Conservation (phyloP, 257 asterid genomes). For the Primulina huaijiensis region DNA sequence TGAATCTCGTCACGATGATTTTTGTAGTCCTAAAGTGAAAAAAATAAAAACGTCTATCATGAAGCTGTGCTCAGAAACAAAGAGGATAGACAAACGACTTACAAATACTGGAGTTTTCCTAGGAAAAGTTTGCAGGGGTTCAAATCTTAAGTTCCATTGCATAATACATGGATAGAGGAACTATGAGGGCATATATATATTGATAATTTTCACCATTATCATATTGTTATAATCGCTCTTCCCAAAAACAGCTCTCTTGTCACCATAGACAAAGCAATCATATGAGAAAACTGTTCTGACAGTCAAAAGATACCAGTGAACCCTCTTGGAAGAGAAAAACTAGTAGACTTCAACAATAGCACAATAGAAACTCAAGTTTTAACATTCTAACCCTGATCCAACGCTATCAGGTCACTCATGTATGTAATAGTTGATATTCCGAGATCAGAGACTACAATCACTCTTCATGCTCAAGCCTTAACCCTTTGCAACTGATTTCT, state of each 20-base stretch:
- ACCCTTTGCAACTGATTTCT: neutral
- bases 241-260: neutral
- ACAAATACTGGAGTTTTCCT: neutral
- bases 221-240: neutral
- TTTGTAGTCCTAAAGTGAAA: slow-evolving; percentile 64
- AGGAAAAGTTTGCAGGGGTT: neutral
- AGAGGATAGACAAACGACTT: neutral
- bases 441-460: neutral
- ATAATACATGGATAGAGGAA: neutral
- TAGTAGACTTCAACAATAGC: neutral
- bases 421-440: neutral
- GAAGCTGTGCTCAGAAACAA: slow-evolving; percentile 11
- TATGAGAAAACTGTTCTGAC: neutral
- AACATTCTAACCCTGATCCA: neutral
- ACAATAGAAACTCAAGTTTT: neutral
- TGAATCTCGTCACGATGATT: slow-evolving; percentile 95
- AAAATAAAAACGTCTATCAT: slow-evolving; percentile 16
- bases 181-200: neutral
- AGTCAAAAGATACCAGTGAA: neutral
- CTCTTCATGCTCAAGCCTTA: neutral
- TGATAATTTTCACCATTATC: neutral
- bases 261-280: neutral
- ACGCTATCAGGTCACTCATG: neutral
- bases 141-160: neutral
- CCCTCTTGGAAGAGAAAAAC: neutral